Evolutionary conservation across 2,329 filamentous ascomycete genomes (phyloP).

Genomic region (Amphichorda felina): DNA sequence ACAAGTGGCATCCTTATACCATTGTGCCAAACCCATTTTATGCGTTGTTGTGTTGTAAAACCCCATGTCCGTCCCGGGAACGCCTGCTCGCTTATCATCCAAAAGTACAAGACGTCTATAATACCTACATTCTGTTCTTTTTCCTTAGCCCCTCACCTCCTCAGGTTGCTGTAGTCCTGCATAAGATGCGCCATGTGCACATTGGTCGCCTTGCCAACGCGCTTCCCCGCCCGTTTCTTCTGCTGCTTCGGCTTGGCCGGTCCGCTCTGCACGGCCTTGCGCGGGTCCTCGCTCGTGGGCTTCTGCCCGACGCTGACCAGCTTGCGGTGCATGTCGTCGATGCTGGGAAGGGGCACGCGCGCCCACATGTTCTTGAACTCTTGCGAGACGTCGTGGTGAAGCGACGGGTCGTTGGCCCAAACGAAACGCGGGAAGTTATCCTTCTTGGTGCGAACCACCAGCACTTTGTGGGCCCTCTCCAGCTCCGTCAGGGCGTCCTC

Average conservation of each 20-base stretch:
- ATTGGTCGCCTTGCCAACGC: conserved; percentile 74
- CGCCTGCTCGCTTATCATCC: too few species aligned
- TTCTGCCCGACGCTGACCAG: conserved; percentile 69
- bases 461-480: conserved; percentile 65
- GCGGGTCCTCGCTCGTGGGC: conserved; percentile 70
- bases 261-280: conserved; percentile 23
- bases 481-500: conserved; percentile 66
- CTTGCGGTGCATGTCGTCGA: conserved; percentile 66
- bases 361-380: conserved; percentile 82
- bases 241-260: conserved; percentile 57
- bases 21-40: too few species aligned
- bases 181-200: conserved; percentile 75
- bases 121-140: too few species aligned
- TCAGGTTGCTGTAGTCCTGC: conserved; percentile 52
- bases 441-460: conserved; percentile 87
- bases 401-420: conserved; percentile 75
- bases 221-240: conserved; percentile 55
- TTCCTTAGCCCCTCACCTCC: conserved; percentile 22
- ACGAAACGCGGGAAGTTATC: conserved; percentile 77
- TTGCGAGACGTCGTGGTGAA: conserved; percentile 63
- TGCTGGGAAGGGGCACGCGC: conserved; percentile 62
- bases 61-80: too few species aligned
- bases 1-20: too few species aligned
- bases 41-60: too few species aligned
- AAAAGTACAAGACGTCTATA: too few species aligned